Base-by-base conservation (phyloP, 306 rosid genomes). In the Trifolium repens region DNA sequence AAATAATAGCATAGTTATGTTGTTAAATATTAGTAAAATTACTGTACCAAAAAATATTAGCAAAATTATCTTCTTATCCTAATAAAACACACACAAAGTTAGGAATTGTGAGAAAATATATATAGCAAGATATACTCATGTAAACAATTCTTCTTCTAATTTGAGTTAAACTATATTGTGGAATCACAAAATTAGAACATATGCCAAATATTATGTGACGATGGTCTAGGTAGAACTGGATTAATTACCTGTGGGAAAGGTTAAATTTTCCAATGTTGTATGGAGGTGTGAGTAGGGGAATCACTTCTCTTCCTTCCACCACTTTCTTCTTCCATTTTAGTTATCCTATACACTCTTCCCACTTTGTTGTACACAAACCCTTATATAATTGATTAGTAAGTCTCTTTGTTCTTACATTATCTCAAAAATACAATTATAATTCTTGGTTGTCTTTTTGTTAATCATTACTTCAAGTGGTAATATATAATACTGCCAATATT, bases 201-300 rank as follows among this genome's bases (percentile, higher is more conserved):
- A 32, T 32, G 35, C 35, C 4, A 0, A 32, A 32, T 32, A 32
- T 4, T 32, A 32, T 32, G 35, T 32, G 35, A 32, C 4, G 35
- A 32, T 4, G 6, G 35, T 4, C 35, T 32, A 4, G 35, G 44
- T 40, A 42, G 13, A 13, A 42, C 46, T 42, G 8, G 9, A 32
- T 60, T 14, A 2, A 13, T 65, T 69, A 89, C 98, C 98, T 93
- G 83, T 89, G 98, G 10, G 96, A 90, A 44, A 93, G 90, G 67
- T 77, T 54, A 46, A 93, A 90, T n/a, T 76, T 87, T 69, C 90
- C 90, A 92, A 89, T 71, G 32, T 85, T 89, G 91, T 78, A 89
- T 2, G 90, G 87, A 49, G 89, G 5, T 32, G 35, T 83, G 82
- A 89, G 91, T 2, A 93, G 88, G 6, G 85, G 85, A 2, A 75